Percentiles rank a stretch among this genome's conserved stretches.
These are phyloP conservation scores for Stromatinia cepivora DNA, from an alignment of 2,329 filamentous ascomycete genomes.

Conservation along the genomic window DNA sequence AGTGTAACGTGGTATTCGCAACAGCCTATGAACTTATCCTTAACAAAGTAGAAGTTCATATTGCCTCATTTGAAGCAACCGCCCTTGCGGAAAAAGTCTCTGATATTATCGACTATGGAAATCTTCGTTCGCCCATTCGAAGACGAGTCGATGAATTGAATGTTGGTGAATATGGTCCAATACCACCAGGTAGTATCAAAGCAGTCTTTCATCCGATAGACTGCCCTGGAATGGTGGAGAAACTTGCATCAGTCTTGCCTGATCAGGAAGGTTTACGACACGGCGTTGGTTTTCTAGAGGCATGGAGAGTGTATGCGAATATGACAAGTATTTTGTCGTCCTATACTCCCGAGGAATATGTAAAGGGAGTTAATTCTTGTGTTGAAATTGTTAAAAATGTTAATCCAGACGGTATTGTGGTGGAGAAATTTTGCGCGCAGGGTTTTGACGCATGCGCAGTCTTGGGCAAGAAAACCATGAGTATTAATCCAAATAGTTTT, in stretches of 20 bases:
- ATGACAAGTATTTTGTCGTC: slow-evolving; percentile 37
- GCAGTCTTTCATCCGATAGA: slow-evolving; percentile 42
- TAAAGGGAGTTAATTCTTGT: slow-evolving; percentile 44
- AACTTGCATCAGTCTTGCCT: slow-evolving; percentile 37
- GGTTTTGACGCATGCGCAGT: slow-evolving; percentile 47
- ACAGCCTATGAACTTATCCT: slow-evolving; percentile 43
- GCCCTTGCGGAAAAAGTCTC: slow-evolving; percentile 44
- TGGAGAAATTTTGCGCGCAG: slow-evolving; percentile 48
- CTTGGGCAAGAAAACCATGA: slow-evolving; percentile 40
- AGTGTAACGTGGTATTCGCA: slow-evolving; percentile 50
- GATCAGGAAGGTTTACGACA: slow-evolving; percentile 20
- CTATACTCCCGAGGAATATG: slow-evolving; percentile 46
- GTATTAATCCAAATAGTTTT: slow-evolving; percentile 49
- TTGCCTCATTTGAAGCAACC: slow-evolving; percentile 47
- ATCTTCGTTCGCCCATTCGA: slow-evolving; percentile 36
- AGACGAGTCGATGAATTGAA: slow-evolving; percentile 28
- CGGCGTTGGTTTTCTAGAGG: slow-evolving; percentile 9
- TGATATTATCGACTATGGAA: slow-evolving; percentile 27
- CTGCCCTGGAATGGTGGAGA: slow-evolving; percentile 41
- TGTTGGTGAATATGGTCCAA: slow-evolving; percentile 12
- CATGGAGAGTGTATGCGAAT: slow-evolving; percentile 10
- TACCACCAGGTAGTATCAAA: slow-evolving; percentile 25
- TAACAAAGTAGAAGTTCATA: slow-evolving; percentile 46
- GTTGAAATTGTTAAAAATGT: slow-evolving; percentile 44
- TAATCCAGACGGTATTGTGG: slow-evolving; percentile 45